These are phyloP conservation scores for Globisporangium emineosum DNA, from an alignment of 352 stramenopile genomes.

Conservation along the genomic window DNA sequence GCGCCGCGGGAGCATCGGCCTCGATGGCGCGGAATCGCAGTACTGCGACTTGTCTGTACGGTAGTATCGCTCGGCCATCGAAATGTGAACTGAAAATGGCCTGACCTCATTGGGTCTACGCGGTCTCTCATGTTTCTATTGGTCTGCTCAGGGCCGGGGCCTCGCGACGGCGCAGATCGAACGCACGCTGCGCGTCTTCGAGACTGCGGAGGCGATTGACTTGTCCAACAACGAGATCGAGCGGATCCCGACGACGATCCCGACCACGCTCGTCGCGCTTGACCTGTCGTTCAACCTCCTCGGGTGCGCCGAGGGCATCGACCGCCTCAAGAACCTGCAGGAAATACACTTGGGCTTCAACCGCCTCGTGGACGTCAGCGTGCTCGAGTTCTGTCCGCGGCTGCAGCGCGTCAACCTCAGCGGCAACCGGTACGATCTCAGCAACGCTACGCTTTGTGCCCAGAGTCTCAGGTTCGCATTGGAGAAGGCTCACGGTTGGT, in stretches of 20 bases:
- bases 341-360: constrained; percentile 75
- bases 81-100: too few species aligned
- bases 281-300: constrained; percentile 76
- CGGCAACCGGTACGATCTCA: constrained; percentile 50
- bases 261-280: constrained; percentile 39
- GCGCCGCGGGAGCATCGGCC: constrained; percentile 38
- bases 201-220: constrained; percentile 56
- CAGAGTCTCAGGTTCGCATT: background rate
- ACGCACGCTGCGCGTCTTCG: constrained; percentile 62
- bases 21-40: constrained; percentile 57
- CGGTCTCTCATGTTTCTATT: background rate
- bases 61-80: background rate
- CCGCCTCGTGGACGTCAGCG: constrained; percentile 48
- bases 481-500: background rate
- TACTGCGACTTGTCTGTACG: constrained; percentile 65
- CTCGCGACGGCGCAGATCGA: constrained; percentile 56
- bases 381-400: constrained; percentile 61
- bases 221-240: constrained; percentile 80
- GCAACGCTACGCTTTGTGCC: background rate
- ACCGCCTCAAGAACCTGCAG: constrained; percentile 61
- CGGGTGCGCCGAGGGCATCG: constrained; percentile 36
- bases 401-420: constrained; percentile 64
- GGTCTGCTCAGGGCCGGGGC: constrained; percentile 36
- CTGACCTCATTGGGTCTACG: too few species aligned
- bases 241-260: constrained; percentile 47